Conservation (phyloP, 2,329 filamentous ascomycete genomes). For the Plectosphaerella plurivora region DNA sequence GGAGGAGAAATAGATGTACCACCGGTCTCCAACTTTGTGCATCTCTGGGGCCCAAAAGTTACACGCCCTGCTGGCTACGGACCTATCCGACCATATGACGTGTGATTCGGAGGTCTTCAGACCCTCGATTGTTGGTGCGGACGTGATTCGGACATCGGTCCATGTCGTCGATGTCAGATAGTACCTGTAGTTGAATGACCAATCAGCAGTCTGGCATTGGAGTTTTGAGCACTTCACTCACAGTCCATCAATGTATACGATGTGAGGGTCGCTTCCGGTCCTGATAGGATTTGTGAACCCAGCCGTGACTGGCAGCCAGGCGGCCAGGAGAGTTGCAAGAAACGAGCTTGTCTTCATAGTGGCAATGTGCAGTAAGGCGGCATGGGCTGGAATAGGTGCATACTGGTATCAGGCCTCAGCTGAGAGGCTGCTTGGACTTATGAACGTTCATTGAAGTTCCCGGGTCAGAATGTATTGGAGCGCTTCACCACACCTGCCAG, state of each 20-base stretch:
- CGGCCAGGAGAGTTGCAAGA: too few relatives aligned
- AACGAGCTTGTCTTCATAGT: too few relatives aligned
- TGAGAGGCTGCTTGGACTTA: too few relatives aligned
- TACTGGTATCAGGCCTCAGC: too few relatives aligned
- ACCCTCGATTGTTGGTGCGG: slow-evolving; percentile 11
- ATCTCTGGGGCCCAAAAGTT: slow-evolving; percentile 16
- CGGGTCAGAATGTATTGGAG: too few relatives aligned
- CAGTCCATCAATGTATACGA: slow-evolving; percentile 6
- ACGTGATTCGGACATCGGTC: slow-evolving; percentile 11
- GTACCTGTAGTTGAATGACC: slow-evolving; percentile 2
- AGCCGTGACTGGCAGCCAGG: too few relatives aligned
- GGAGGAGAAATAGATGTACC: slow-evolving; percentile 15
- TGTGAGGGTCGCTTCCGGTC: slow-evolving; percentile 6
- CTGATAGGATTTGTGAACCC: slow-evolving; percentile 8
- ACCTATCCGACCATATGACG: slow-evolving; percentile 9
- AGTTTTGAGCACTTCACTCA: not conserved
- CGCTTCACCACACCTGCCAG: too few relatives aligned
- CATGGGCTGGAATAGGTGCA: too few relatives aligned
- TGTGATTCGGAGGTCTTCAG: slow-evolving; percentile 9
- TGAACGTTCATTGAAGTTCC: too few relatives aligned
- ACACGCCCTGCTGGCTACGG: slow-evolving; percentile 6
- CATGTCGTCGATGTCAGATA: slow-evolving; percentile 14
- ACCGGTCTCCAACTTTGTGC: slow-evolving; percentile 10
- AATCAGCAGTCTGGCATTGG: too few relatives aligned
- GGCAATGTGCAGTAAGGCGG: too few relatives aligned